These are phyloP conservation scores for Volvox reticuliferus DNA, from an alignment of 139 green algal genomes.

Conservation along the genomic window DNA sequence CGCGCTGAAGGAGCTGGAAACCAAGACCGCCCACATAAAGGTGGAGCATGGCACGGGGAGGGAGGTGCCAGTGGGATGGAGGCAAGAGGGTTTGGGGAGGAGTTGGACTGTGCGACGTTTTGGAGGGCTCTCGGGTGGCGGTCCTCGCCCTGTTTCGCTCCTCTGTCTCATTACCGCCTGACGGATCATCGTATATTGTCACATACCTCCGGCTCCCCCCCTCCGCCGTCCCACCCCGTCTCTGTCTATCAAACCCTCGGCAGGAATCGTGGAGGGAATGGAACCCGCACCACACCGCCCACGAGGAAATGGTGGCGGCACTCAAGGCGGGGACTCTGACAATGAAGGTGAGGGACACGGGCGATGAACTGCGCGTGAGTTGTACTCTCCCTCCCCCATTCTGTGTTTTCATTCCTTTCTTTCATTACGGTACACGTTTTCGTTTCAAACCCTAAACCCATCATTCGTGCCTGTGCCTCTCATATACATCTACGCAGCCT, in stretches of 20 bases:
- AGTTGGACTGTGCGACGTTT: neutral
- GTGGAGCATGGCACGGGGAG: neutral
- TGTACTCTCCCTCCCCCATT: neutral
- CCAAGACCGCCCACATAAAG: slow-evolving; percentile 30
- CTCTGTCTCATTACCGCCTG: neutral
- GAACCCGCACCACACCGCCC: slow-evolving; percentile 66
- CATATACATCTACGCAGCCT: too few species aligned
- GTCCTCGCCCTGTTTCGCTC: neutral
- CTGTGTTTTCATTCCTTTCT: neutral
- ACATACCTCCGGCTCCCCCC: neutral
- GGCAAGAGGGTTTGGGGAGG: neutral
- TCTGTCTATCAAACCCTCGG: neutral
- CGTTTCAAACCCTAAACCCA: too few species aligned
- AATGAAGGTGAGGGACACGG: slow-evolving; percentile 28
- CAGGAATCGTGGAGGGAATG: slow-evolving; percentile 64
- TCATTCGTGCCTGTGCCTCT: too few species aligned
- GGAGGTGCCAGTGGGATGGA: neutral
- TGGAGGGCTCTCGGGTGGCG: neutral
- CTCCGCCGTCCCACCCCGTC: neutral
- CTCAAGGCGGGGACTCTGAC: slow-evolving; percentile 47
- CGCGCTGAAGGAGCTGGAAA: slow-evolving; percentile 13
- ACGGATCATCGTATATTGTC: neutral
- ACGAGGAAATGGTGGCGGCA: slow-evolving; percentile 50
- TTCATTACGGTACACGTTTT: too few species aligned
- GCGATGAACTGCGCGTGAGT: neutral